Evolutionary conservation across 495 filamentous ascomycete genomes (phyloP), one percentile per base, ranked within the genome.

Genomic region (Podospora australis): DNA sequence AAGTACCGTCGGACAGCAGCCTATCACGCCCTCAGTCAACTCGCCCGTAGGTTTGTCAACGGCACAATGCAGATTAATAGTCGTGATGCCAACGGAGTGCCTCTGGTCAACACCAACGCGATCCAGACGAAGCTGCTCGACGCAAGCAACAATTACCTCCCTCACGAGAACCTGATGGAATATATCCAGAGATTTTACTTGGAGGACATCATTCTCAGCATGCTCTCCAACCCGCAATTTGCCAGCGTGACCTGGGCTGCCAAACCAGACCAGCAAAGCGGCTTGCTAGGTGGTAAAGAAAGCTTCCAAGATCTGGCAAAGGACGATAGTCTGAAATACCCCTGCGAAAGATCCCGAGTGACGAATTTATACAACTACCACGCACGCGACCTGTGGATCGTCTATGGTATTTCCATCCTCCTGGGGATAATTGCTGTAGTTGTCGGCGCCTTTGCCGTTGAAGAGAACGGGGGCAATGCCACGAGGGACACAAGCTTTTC

Each of bases 81-180:
- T 2, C n/a, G 54, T 9, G 26, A 62, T n/a, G 52, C 53, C 28
- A 67, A 55, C 49, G 23, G 40, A 2, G 40, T 43, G 0, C 64
- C 64, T 40, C 58, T 67, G 36, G 55, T 48, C 47, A 64, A 61
- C 52, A 68, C 67, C 2, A 48, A 52, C 22, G 64, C 56, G 9
- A 56, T 64, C 44, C 65, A 68, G 52, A 70, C 67, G 3, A 62
- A 50, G 30, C 53, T 70, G 7, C 28, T 67, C 17, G 57, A 70
- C 41, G 54, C 44, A 17, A 38, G 40, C 5, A 54, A 44, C 11
- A 57, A 65, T 36, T 69, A 60, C 46, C 60, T 70, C 25, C 55
- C 59, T 1, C 39, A 28, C 2, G 26, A 54, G 1, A 44, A 59
- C 16, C 41, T 68, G 13, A 13, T 16, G 20, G 21, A 35, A 7